Conservation (phyloP, 2,329 filamentous ascomycete species). For the Karstenula rhodostoma region DNA sequence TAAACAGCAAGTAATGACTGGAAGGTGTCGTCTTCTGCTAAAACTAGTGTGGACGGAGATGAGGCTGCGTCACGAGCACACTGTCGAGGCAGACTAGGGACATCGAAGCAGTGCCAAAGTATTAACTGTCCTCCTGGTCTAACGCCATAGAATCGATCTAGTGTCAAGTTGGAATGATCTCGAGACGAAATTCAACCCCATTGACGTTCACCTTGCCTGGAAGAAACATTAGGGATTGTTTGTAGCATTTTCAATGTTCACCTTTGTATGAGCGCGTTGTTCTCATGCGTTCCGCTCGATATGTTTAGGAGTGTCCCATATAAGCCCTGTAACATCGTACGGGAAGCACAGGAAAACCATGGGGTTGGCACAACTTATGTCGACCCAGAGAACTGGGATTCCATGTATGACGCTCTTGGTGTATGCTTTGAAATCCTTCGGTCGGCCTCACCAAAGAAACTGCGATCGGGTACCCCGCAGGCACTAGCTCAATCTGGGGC, state of each 20-base stretch:
- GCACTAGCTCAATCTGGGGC: slow-evolving; percentile 4
- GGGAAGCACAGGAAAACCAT: neutral
- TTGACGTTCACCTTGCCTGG: too few species aligned
- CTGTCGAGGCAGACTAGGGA: neutral
- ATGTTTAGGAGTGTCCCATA: neutral
- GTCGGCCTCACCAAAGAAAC: slow-evolving; percentile 1
- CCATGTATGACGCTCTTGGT: slow-evolving; percentile 4
- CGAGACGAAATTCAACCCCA: too few species aligned
- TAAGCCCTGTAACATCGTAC: neutral
- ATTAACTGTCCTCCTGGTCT: neutral
- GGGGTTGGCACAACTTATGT: slow-evolving; percentile 3
- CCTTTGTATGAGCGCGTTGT: neutral
- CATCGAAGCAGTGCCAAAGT: neutral
- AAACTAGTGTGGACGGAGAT: slow-evolving; percentile 3
- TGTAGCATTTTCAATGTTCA: neutral
- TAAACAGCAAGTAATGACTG: neutral
- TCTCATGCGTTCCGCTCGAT: neutral
- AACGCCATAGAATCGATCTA: too few species aligned
- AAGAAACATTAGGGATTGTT: neutral
- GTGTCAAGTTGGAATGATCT: too few species aligned
- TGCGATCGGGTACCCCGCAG: slow-evolving; percentile 7
- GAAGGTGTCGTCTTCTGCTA: neutral
- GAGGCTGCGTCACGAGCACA: neutral
- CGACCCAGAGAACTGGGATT: slow-evolving; percentile 2
- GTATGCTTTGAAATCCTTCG: slow-evolving; percentile 12